Conservation (phyloP, 257 asterid species). For the Capsicum pubescens region DNA sequence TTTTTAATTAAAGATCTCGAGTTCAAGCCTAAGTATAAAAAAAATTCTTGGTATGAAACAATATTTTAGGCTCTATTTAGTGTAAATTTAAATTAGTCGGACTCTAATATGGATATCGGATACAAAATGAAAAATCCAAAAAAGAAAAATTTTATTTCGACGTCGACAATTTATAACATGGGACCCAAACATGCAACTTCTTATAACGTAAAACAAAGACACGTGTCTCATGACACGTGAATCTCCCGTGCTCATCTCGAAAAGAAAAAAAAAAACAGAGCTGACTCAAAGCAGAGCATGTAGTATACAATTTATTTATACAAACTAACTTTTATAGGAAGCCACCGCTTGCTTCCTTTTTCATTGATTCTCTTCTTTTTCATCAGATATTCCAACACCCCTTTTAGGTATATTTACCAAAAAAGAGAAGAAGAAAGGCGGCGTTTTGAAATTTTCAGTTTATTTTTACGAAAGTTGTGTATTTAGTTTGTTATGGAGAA, state of each 20-base stretch:
- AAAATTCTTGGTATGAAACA: too few species aligned
- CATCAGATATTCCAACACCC: slow-evolving; percentile 23
- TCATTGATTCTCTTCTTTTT: slow-evolving; percentile 33
- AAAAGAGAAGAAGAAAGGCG: neutral
- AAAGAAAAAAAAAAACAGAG: neutral
- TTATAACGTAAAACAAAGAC: neutral
- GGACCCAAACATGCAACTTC: neutral
- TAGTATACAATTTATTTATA: neutral
- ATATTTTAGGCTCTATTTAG: too few species aligned
- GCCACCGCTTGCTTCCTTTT: slow-evolving; percentile 25
- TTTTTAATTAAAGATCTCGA: too few species aligned
- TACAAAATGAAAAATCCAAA: too few species aligned
- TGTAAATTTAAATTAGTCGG: too few species aligned
- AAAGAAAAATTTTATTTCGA: neutral
- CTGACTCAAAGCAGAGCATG: neutral
- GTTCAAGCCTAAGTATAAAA: too few species aligned
- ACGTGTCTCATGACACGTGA: neutral
- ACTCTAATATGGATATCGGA: too few species aligned
- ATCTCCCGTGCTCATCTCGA: neutral
- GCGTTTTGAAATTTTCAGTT: neutral
- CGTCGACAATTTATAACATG: neutral
- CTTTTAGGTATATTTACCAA: neutral
- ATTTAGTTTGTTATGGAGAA: slow-evolving; percentile 65
- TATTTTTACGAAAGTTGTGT: neutral
- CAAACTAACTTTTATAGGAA: neutral